Evolutionary conservation across 2,329 filamentous ascomycete genomes (phyloP).

Genomic region (Pseudocercospora ulei): DNA sequence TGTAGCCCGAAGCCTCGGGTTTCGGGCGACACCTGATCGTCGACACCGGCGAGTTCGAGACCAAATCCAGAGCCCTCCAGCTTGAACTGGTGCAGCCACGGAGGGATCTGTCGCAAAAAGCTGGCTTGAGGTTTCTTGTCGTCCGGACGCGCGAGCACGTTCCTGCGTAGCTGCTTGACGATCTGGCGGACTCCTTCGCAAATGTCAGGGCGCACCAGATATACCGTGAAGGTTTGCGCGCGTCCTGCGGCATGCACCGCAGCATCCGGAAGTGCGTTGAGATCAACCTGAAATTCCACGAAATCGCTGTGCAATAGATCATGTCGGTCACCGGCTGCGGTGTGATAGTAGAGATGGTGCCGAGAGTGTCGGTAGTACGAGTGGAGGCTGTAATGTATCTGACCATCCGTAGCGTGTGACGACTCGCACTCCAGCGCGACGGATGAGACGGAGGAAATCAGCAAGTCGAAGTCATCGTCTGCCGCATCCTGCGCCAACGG

Average conservation of each 20-base stretch:
- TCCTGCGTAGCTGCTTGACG: slow-evolving; percentile 66
- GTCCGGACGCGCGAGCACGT: slow-evolving; percentile 47
- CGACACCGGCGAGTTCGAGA: slow-evolving; percentile 79
- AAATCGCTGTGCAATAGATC: slow-evolving; percentile 81
- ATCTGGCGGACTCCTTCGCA: slow-evolving; percentile 88
- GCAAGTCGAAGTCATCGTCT: slow-evolving; percentile 79
- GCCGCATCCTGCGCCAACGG: slow-evolving; percentile 54
- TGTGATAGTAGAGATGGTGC: slow-evolving; percentile 91
- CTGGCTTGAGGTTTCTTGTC: slow-evolving; percentile 48
- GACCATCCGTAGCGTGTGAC: slow-evolving; percentile 77
- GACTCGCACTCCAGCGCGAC: slow-evolving; percentile 89
- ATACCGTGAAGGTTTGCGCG: slow-evolving; percentile 76
- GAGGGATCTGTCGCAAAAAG: slow-evolving; percentile 66
- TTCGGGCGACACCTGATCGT: slow-evolving; percentile 70
- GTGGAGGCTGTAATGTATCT: slow-evolving; percentile 75
- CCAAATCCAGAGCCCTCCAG: slow-evolving; percentile 83
- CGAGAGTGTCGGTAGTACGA: slow-evolving; percentile 75
- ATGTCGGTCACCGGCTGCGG: slow-evolving; percentile 68
- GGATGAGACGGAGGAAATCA: slow-evolving; percentile 91
- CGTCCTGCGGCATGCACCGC: slow-evolving; percentile 70
- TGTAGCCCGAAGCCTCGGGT: slow-evolving; percentile 77
- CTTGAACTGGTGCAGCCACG: slow-evolving; percentile 75
- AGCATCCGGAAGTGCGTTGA: slow-evolving; percentile 77
- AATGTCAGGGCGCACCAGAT: slow-evolving; percentile 85
- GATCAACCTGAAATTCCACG: slow-evolving; percentile 73